Evolutionary conservation across 1,139 yeast species (phyloP), one percentile per base, ranked within the genome.

Genomic region (Wickerhamomyces sp.): DNA sequence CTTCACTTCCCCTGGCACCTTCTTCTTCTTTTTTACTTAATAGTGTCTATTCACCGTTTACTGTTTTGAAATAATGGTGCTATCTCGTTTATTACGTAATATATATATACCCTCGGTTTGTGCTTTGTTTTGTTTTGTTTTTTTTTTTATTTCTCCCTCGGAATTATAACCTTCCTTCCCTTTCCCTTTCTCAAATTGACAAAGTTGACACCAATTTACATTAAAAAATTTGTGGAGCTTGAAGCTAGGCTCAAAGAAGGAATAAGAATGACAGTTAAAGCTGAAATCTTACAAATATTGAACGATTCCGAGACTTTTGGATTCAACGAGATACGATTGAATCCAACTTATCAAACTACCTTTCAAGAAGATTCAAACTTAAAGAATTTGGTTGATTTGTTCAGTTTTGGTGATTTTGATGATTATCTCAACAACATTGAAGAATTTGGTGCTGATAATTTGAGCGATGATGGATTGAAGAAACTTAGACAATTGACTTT

Each of bases 401-500:
- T 47, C 43, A 45, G 61, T 21, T 61, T 58, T 45, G 65, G 64
- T 1, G 42, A 42, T 3, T 39, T 48, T 12, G 19, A 33, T 3
- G 55, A 59, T 37, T 58, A 56, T 34, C 23, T 15, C n/a, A 23
- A 26, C 3, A 26, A 42, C 23, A 29, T 26, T 13, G 43, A 34
- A 2, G 27, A 35, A 13, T 46, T 44, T 27, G 33, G 49, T 6
- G 38, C 40, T 9, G n/a, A n/a, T n/a, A n/a, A n/a, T n/a, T 40
- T 59, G 12, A 37, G 38, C 2, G 47, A 43, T 1, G 9, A 12
- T 6, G 54, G 58, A 28, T 11, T 53, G 14, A 38, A 47, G 25
- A 60, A 59, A 35, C 33, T 61, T 25, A 43, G 49, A n/a, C 61
- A 57, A 40, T 33, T 61, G 30, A 50, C 59, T 1, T 35, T 61